Conservation (phyloP, 2,329 filamentous ascomycete genomes). For the Harringtonia aguacate region DNA sequence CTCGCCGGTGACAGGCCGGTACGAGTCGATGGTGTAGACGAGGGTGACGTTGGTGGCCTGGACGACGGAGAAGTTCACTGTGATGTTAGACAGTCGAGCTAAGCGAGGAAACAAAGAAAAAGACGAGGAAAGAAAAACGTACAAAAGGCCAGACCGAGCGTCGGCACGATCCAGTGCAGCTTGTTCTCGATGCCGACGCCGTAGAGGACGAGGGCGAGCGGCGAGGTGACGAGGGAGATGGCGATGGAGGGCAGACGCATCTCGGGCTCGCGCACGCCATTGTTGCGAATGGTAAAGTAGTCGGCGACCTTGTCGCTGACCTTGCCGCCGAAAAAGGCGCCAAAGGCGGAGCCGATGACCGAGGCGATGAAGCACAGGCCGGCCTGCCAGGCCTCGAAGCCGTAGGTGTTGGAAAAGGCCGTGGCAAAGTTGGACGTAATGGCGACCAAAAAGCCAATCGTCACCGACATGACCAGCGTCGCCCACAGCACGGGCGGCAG, state of each 20-base stretch:
- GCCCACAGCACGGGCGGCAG: conserved; percentile 46
- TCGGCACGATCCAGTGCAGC: conserved; percentile 45
- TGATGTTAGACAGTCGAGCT: not conserved
- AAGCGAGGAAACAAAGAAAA: not conserved
- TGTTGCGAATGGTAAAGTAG: conserved; percentile 37
- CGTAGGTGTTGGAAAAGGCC: conserved; percentile 30
- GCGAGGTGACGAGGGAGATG: conserved; percentile 39
- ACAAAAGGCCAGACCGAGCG: conserved; percentile 41
- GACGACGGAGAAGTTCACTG: conserved; percentile 44
- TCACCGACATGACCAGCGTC: conserved; percentile 40
- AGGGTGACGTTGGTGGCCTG: conserved; percentile 45
- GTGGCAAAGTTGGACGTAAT: conserved; percentile 40
- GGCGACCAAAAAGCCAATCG: conserved; percentile 41
- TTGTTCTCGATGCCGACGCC: conserved; percentile 34
- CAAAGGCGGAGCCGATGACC: conserved; percentile 35
- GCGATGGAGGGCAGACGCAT: conserved; percentile 46
- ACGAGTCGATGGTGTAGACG: conserved; percentile 47
- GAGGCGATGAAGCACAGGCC: conserved; percentile 41
- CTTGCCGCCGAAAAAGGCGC: conserved; percentile 38
- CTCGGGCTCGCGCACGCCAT: conserved; percentile 41
- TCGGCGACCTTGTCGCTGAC: conserved; percentile 36
- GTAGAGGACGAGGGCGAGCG: conserved; percentile 32
- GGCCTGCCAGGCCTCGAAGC: conserved; percentile 32
- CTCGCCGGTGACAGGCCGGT: conserved; percentile 46
- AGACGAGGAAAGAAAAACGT: conserved; percentile 17